Percentiles rank a stretch among this genome's conserved stretches.
Conservation (phyloP, 805 yeast species). For the Yamadazyma philogaea region DNA sequence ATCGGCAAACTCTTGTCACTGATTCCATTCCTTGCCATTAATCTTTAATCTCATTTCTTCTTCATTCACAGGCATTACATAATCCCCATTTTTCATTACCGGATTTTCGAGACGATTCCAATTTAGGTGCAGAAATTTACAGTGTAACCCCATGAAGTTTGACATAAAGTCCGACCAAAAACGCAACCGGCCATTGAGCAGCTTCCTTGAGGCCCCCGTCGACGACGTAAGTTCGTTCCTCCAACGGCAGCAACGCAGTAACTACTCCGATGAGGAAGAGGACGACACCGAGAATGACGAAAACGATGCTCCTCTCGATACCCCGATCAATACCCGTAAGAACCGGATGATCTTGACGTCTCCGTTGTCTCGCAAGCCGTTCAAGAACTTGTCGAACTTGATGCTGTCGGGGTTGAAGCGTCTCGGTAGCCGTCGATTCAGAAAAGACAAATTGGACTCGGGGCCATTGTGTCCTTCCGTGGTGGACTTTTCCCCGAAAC, state of each 20-base stretch:
- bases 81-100: too few relatives aligned
- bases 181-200: conserved; percentile 30
- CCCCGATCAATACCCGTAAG: conserved; percentile 7
- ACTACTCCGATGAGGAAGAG: conserved; percentile 8
- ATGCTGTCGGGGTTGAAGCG: conserved; percentile 7
- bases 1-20: too few relatives aligned
- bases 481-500: neutral
- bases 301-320: conserved; percentile 3
- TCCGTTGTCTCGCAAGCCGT: conserved; percentile 25
- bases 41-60: too few relatives aligned
- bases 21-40: too few relatives aligned
- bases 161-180: too few relatives aligned
- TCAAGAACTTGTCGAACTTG: conserved; percentile 26
- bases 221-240: conserved; percentile 7
- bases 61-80: too few relatives aligned
- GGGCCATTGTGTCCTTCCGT: too few relatives aligned
- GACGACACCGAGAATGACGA: conserved; percentile 3
- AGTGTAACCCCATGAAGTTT: too few relatives aligned
- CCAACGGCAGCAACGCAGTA: conserved; percentile 8
- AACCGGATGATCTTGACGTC: conserved; percentile 13
- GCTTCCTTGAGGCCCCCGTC: conserved; percentile 42
- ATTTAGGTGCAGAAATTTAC: too few relatives aligned
- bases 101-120: too few relatives aligned
- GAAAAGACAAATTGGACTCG: conserved; percentile 14
- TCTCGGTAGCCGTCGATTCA: neutral